Base-by-base conservation (phyloP, 495 filamentous ascomycete species). In the Penicillium paxilli region DNA sequence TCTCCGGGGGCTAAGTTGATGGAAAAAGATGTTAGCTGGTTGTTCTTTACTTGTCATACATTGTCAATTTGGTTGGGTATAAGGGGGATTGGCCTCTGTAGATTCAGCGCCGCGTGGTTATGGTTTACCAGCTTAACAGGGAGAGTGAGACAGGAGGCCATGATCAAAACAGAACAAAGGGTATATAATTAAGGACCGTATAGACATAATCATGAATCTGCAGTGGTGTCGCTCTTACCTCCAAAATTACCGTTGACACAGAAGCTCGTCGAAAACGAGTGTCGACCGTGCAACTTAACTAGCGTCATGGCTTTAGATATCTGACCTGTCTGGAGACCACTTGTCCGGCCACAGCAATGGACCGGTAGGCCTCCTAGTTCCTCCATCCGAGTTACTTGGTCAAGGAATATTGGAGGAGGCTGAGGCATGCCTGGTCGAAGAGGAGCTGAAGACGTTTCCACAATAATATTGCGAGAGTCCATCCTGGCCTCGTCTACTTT, bases 311-410 rank as follows among this genome's bases (percentile, higher is more conserved):
- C 83, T 2, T 80, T 82, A 2, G 88, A 78, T 51, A 96, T 90
- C 28, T 83, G 75, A 0, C 93, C 93, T 0, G 76, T 83, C 67
- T 92, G 87, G 0, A 95, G 78, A 5, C 93, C 93, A 25, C 85
- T 91, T 1, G 92, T 97, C 11, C 94, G 86, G n/a, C 91, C 93
- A 60, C 91, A 87, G 67, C 90, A 94, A 64, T 96, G 92, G 0
- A 98, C 92, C 32, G 81, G 73, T 11, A 92, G 72, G 5, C 87
- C 86, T 25, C 86, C 84, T 10, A 97, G 77, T 16, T 78, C 75
- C 63, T 78, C 73, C 51, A 78, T 64, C n/a, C 69, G 66, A 22
- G 73, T 71, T 17, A 78, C 69, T 46, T 71, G 64, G 23, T 69
- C 74, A 26, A 78, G 63, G 48, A 70, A 66, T 20, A 78, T 77